Evolutionary conservation across 768 basidiomycete species (phyloP).

Genomic region (Punctularia strigosozonata): DNA sequence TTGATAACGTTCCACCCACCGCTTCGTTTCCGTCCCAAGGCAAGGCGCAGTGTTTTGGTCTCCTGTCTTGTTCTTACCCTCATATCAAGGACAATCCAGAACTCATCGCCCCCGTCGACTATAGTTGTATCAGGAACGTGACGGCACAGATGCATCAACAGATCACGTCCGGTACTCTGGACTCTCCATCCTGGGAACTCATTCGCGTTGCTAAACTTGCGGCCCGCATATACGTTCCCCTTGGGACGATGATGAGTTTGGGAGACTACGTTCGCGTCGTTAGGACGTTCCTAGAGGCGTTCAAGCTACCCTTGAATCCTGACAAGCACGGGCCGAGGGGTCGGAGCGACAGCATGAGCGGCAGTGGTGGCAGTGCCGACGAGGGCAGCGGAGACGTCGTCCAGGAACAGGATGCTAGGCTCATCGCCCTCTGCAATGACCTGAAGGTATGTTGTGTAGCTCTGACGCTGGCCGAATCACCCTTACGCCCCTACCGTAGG

Average conservation of each 20-base stretch:
- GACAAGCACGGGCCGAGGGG: constrained; percentile 11
- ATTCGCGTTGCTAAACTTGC: constrained; percentile 69
- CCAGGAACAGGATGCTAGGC: constrained; percentile 12
- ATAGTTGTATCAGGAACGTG: constrained; percentile 41
- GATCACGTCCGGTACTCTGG: constrained; percentile 69
- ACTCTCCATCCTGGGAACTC: constrained; percentile 77
- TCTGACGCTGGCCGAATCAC: neutral
- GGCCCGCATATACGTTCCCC: constrained; percentile 70
- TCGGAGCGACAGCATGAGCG: constrained; percentile 5
- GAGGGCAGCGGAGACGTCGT: constrained; percentile 10
- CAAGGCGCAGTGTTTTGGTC: constrained; percentile 10
- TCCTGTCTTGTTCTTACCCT: constrained; percentile 4
- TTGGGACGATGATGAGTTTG: constrained; percentile 78
- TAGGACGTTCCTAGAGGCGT: constrained; percentile 64
- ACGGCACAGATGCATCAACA: constrained; percentile 55
- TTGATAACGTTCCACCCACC: constrained; percentile 73
- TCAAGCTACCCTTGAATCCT: constrained; percentile 37
- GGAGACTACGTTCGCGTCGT: constrained; percentile 77
- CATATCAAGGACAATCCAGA: constrained; percentile 50
- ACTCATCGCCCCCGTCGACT: constrained; percentile 56
- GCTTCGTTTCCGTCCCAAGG: constrained; percentile 54
- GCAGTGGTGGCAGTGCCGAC: constrained; percentile 7
- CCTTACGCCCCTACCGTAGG: constrained; percentile 25
- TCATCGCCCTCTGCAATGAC: constrained; percentile 27
- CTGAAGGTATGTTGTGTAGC: constrained; percentile 38